These are phyloP conservation scores for Triticum dicoccoides DNA, from an alignment of 176 grass and related monocot species.

Conservation along the genomic window DNA sequence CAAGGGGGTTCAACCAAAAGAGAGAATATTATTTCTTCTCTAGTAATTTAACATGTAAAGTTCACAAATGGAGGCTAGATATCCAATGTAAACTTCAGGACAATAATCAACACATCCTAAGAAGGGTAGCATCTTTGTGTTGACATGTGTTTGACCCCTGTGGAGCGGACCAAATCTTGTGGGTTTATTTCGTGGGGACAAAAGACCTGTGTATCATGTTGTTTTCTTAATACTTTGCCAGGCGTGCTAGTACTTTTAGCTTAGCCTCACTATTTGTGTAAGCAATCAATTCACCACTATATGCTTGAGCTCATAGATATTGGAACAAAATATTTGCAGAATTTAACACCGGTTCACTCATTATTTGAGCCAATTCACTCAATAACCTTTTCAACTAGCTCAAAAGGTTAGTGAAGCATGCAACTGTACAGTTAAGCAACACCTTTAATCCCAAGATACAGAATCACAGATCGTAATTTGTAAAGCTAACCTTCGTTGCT, in stretches of 20 bases:
- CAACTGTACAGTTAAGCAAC: not conserved
- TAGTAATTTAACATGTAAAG: not conserved
- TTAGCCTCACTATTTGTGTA: not conserved
- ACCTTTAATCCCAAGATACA: not conserved
- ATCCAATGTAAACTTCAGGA: not conserved
- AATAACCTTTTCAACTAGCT: not conserved
- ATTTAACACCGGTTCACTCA: slow-evolving; percentile 4
- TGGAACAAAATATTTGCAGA: not conserved
- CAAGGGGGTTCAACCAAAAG: not conserved
- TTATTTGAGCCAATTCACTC: not conserved
- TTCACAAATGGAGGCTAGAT: not conserved
- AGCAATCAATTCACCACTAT: not conserved
- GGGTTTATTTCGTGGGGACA: not conserved
- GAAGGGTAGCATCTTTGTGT: not conserved
- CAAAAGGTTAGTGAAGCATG: slow-evolving; percentile 3
- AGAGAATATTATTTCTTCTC: not conserved
- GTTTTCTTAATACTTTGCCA: not conserved
- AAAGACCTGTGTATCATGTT: not conserved
- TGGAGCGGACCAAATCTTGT: not conserved
- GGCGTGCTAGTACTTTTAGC: not conserved
- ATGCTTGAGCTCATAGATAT: not conserved
- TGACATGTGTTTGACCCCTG: not conserved
- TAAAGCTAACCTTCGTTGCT: slow-evolving; percentile 61
- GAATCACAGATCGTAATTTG: not conserved
- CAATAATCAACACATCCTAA: not conserved